Percentiles rank a stretch among this genome's conserved stretches.
Conservation (phyloP, 2,329 filamentous ascomycete species). For the Cordyceps cicadae region DNA sequence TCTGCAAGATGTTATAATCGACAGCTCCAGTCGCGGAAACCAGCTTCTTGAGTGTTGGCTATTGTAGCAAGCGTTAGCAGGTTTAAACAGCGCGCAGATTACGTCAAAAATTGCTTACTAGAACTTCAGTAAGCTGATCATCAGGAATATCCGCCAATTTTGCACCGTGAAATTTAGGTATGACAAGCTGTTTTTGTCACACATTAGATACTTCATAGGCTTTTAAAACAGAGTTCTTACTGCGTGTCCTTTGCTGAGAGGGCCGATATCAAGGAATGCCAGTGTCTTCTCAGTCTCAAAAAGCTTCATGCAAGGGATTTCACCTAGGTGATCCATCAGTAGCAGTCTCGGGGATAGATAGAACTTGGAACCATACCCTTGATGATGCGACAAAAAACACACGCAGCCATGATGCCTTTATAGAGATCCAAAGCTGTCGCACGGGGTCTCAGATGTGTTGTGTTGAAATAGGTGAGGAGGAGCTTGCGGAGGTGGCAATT, state of each 20-base stretch:
- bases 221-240: slow-evolving; percentile 41
- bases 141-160: slow-evolving; percentile 93
- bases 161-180: slow-evolving; percentile 87
- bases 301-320: slow-evolving; percentile 94
- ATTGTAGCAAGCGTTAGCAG: not conserved
- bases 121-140: slow-evolving; percentile 71
- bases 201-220: not conserved
- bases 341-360: slow-evolving; percentile 1
- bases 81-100: too few relatives aligned
- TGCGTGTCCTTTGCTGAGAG: slow-evolving; percentile 79
- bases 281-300: slow-evolving; percentile 89
- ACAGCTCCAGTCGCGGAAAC: slow-evolving; percentile 64
- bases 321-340: slow-evolving; percentile 47
- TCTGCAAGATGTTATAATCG: slow-evolving; percentile 92
- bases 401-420: slow-evolving; percentile 35
- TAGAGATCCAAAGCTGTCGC: not conserved
- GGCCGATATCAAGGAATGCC: slow-evolving; percentile 94
- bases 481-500: slow-evolving; percentile 5
- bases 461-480: not conserved
- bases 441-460: not conserved
- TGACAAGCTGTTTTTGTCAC: slow-evolving; percentile 70
- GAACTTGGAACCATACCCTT: slow-evolving; percentile 52
- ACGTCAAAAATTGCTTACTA: slow-evolving; percentile 44
- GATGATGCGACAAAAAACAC: slow-evolving; percentile 98
- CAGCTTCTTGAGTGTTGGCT: slow-evolving; percentile 66